phyloP scores from a whole-genome alignment of 139 green algal genomes.

The Tetraselmis striata region DNA sequence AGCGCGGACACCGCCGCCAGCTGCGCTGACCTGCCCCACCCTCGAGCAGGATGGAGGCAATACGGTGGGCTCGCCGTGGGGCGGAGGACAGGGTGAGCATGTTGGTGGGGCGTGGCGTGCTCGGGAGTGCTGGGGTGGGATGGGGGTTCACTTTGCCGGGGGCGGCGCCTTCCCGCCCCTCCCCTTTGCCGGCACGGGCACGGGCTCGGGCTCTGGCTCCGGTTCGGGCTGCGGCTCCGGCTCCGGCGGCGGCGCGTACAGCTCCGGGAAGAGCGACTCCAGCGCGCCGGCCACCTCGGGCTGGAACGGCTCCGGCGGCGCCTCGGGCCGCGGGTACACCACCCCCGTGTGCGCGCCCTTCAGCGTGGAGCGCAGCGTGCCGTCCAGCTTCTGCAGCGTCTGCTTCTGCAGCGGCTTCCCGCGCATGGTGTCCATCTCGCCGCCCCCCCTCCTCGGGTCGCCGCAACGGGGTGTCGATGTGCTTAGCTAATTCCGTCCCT shows the following conservation, averaged over 20 bases:
- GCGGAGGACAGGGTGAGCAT: neutral
- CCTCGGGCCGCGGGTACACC: neutral
- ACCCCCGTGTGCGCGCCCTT: neutral
- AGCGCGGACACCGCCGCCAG: too few relatives aligned
- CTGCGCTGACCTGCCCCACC: too few relatives aligned
- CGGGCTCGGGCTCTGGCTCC: neutral
- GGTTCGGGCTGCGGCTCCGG: neutral
- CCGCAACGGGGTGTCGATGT: too few relatives aligned
- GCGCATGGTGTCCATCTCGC: neutral
- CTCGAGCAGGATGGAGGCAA: too few relatives aligned
- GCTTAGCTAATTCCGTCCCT: too few relatives aligned
- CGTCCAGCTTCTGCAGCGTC: neutral
- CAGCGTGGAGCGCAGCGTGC: neutral
- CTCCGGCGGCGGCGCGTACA: neutral
- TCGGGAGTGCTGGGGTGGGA: neutral
- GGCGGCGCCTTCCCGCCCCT: neutral
- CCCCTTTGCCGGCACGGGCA: neutral
- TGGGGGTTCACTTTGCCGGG: neutral
- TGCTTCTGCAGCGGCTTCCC: neutral
- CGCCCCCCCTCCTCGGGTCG: too few relatives aligned
- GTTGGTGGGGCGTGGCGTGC: neutral
- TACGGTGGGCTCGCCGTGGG: too few relatives aligned
- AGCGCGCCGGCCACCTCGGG: neutral
- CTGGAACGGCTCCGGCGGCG: neutral
- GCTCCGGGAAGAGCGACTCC: neutral